Evolutionary conservation across 768 basidiomycete species (phyloP), one percentile per base, ranked within the genome.

Genomic region (Obba rivulosa): DNA sequence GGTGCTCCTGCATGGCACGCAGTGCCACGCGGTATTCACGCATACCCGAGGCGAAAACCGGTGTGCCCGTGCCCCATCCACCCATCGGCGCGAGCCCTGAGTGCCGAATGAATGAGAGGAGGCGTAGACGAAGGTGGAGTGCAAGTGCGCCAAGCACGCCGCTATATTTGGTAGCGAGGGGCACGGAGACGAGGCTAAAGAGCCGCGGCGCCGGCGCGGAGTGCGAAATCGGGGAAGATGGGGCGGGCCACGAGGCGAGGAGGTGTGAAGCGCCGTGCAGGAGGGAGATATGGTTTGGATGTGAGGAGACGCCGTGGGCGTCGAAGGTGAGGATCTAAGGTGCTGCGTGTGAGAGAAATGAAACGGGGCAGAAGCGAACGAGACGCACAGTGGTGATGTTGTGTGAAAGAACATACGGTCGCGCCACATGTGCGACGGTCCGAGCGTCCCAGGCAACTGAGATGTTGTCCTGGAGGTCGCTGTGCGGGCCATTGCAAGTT

Each of bases 271-370:
- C 77, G 34, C 83, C 87, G 18, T 66, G 62, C 8, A 76, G 78
- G 16, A 93, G 71, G 1, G 91, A 82, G 53, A 70, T 74, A 65
- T 96, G 93, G 62, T 96, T 96, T 2, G 88, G 88, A 60, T 95
- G 93, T 3, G 70, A 71, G n/a, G 92, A 90, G 13, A 95, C 69
- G 2, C 92, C 93, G 2, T 58, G 55, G 0, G 67, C 49, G 64
- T 96, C 93, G 60, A 95, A 96, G 0, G 92, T 94, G 41, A 96
- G 70, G 41, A 95, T 81, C 91, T 94, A 56, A 28, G 46, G 9
- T 22, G 41, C 41, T 35, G 37, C 2, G 18, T 44, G 28, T 21
- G 35, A 35, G 28, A 1, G 14, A 31, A 20, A 14, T 8, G 28
- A 25, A 34, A 18, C 28, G 28, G 13, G 28, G 28, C 21, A 31